These are phyloP conservation scores for Plasmodium billcollinsi DNA, from an alignment of 169 alveolate species.

Conservation along the genomic window DNA sequence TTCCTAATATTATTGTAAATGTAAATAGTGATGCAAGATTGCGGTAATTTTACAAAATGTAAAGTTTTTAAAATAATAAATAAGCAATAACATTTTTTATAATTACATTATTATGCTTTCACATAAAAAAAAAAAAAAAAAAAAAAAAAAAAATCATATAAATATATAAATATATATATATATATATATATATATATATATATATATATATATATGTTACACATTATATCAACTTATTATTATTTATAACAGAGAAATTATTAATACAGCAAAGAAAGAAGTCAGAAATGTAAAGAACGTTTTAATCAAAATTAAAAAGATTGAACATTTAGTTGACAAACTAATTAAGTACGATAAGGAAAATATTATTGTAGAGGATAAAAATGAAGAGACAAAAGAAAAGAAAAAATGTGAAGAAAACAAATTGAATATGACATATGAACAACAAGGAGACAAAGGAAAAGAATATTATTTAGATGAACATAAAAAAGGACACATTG, in stretches of 20 bases:
- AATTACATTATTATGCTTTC: too few species aligned
- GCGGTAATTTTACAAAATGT: constrained; percentile 15
- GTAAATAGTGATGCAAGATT: constrained; percentile 64
- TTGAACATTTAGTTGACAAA: constrained; percentile 55
- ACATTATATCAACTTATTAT: too few species aligned
- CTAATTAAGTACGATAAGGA: constrained; percentile 40
- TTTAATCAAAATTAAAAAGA: constrained; percentile 40
- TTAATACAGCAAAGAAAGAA: constrained; percentile 58
- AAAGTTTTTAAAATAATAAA: too few species aligned
- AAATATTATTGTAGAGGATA: constrained; percentile 16
- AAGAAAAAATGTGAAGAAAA: not conserved
- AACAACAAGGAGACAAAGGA: not conserved
- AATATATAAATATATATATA: not conserved
- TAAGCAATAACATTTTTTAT: too few species aligned
- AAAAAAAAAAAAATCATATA: not conserved
- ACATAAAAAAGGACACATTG: not conserved
- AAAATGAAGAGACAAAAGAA: not conserved
- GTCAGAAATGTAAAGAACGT: constrained; percentile 31
- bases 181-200: not conserved
- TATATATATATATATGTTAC: not conserved
- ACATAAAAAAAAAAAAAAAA: not conserved
- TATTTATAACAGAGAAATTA: constrained; percentile 21
- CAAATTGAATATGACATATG: not conserved
- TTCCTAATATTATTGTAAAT: constrained; percentile 40
- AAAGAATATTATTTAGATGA: not conserved